Evolutionary conservation across 1,284 basidiomycete species (phyloP), one percentile per base, ranked within the genome.

Genomic region (Fomitopsis palustris): DNA sequence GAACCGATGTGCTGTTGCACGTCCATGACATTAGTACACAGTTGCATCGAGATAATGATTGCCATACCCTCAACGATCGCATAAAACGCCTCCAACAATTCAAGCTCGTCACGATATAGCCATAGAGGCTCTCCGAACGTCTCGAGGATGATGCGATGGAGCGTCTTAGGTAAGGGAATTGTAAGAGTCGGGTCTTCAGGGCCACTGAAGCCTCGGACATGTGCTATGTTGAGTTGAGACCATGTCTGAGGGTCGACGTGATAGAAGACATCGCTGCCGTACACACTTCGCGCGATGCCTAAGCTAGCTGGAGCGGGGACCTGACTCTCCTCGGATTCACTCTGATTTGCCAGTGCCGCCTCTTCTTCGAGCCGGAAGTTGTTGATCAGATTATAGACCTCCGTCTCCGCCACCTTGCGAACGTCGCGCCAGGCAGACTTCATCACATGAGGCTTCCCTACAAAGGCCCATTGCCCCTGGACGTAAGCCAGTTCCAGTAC

Each of bases 361-460:
- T n/a, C n/a, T n/a, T n/a, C n/a, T n/a, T n/a, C n/a, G n/a, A n/a
- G n/a, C n/a, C n/a, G n/a, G n/a, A 23, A 17, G 6, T 52, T 37
- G 16, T 16, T 23, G 35, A 54, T 43, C 19, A 17, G 9, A 3
- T 43, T 23, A 25, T 65, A 62, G 27, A 66, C 55, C 0, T 9
- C 17, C 8, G 66, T 55, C 45, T 67, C 66, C 8, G 57, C 10
- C 17, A 37, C 6, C 10, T 60, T 59, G 12, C 35, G 23, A n/a
- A 41, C 53, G 25, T 35, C 47, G 6, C 64, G 58, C 66, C 66
- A 67, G 14, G 63, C 43, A 10, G 55, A 54, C 56, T 67, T 67
- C 55, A 67, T 8, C 7, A 65, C 53, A 47, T 60, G 57, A 5
- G 39, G 38, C 9, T 47, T 10, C 37, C 45, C 23, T 8, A 14